phyloP scores from a whole-genome alignment of 345 rosid genomes.

The Adansonia digitata region DNA sequence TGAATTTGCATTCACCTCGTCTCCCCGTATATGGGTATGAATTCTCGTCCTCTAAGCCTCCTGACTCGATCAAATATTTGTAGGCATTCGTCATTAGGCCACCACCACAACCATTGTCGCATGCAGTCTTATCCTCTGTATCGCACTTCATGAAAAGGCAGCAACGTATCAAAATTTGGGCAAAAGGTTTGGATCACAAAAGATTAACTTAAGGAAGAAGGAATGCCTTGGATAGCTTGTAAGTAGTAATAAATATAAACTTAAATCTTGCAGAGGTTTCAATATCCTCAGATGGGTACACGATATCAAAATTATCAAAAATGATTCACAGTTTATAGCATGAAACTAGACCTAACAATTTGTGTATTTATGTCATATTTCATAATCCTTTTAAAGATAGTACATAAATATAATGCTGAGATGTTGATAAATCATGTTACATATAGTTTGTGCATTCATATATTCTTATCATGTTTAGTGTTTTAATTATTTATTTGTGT shows the following conservation, averaged over 20 bases:
- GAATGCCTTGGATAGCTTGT: neutral
- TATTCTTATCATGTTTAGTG: too few relatives aligned
- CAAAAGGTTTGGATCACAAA: neutral
- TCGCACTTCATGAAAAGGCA: conserved; percentile 46
- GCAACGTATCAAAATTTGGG: neutral
- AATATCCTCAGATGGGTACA: neutral
- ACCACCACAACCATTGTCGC: conserved; percentile 76
- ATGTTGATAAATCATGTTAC: too few relatives aligned
- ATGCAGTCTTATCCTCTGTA: conserved; percentile 44
- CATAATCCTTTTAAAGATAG: too few relatives aligned
- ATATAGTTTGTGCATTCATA: too few relatives aligned
- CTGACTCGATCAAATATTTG: conserved; percentile 63
- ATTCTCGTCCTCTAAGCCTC: conserved; percentile 71
- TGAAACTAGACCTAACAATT: neutral
- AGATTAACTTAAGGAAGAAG: neutral
- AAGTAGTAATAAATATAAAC: neutral
- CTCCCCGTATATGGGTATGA: conserved; percentile 66
- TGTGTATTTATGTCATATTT: too few relatives aligned
- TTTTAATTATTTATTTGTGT: too few relatives aligned
- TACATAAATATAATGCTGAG: too few relatives aligned
- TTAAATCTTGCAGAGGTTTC: neutral
- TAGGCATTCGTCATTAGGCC: conserved; percentile 94
- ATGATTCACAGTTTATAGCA: neutral
- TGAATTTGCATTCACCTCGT: conserved; percentile 56
- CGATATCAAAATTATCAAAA: neutral